phyloP scores from a whole-genome alignment of 352 stramenopile genomes.

The Globisporangium echinulatum region DNA sequence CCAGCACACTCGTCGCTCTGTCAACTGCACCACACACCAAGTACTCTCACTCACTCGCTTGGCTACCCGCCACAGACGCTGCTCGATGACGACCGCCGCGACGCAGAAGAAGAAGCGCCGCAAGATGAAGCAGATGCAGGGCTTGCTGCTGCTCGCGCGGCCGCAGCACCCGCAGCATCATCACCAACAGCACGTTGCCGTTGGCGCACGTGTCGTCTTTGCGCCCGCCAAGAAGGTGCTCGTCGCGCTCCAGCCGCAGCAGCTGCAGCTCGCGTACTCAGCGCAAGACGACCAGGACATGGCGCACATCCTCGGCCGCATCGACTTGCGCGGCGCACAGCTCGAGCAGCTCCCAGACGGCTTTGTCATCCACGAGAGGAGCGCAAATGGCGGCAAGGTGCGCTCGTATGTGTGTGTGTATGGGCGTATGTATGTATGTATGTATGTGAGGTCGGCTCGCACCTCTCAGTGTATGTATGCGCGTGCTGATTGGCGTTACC shows the following conservation, averaged over 20 bases:
- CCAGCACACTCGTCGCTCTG: too few species aligned
- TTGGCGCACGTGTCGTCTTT: constrained; percentile 8
- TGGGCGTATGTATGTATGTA: not conserved
- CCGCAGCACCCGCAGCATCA: constrained; percentile 12
- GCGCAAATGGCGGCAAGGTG: constrained; percentile 29
- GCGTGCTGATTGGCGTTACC: not conserved
- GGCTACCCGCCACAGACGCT: too few species aligned
- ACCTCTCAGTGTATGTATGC: too few species aligned
- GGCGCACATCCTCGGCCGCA: constrained; percentile 45
- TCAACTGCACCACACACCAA: too few species aligned
- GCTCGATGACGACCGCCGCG: not conserved
- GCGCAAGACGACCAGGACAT: constrained; percentile 71
- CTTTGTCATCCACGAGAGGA: constrained; percentile 64
- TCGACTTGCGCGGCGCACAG: constrained; percentile 51
- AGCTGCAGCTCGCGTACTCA: constrained; percentile 61
- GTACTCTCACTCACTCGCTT: too few species aligned
- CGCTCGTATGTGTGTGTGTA: not conserved
- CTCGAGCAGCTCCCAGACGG: constrained; percentile 68
- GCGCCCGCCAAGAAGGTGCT: constrained; percentile 30
- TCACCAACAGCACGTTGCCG: not conserved
- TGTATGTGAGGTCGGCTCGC: not conserved
- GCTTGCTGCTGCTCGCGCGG: constrained; percentile 53
- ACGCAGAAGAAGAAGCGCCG: constrained; percentile 42
- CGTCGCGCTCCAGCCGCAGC: constrained; percentile 62
- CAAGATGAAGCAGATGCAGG: constrained; percentile 80